Percentiles rank a stretch among this genome's conserved stretches.
These are phyloP conservation scores for Zygoascus meyerae DNA, from an alignment of 1,139 yeast species.

Conservation along the genomic window DNA sequence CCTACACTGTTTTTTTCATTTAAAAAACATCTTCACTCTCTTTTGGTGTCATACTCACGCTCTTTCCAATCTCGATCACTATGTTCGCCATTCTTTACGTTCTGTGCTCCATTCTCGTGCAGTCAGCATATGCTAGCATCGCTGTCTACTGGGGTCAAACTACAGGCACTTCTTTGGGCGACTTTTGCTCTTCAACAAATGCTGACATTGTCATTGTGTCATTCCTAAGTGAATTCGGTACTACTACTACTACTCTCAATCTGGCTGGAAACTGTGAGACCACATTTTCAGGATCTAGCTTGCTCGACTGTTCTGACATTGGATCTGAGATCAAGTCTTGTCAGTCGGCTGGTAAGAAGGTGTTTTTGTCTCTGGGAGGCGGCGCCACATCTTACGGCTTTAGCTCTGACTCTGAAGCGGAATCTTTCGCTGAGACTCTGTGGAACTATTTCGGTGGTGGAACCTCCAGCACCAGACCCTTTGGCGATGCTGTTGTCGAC, in stretches of 20 bases:
- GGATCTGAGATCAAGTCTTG: slow-evolving; percentile 75
- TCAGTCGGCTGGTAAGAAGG: slow-evolving; percentile 70
- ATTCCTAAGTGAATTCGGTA: slow-evolving; percentile 61
- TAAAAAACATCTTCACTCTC: too few relatives aligned
- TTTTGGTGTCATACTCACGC: too few relatives aligned
- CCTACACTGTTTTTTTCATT: too few relatives aligned
- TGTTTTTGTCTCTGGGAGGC: slow-evolving; percentile 83
- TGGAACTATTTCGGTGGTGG: slow-evolving; percentile 91
- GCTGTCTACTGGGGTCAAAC: slow-evolving; percentile 93
- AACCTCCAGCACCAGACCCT: slow-evolving; percentile 56
- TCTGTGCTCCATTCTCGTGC: too few relatives aligned
- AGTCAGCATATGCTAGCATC: not conserved
- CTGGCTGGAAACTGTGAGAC: slow-evolving; percentile 56
- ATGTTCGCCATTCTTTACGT: too few relatives aligned
- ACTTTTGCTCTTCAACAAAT: slow-evolving; percentile 61
- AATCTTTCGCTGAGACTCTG: slow-evolving; percentile 61
- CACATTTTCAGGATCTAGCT: slow-evolving; percentile 28
- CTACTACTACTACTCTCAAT: slow-evolving; percentile 46
- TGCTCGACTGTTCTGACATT: slow-evolving; percentile 34
- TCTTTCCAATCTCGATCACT: too few relatives aligned
- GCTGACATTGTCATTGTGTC: slow-evolving; percentile 72
- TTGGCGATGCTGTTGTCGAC: slow-evolving; percentile 60
- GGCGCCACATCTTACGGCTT: slow-evolving; percentile 79
- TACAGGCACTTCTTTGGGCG: slow-evolving; percentile 58
- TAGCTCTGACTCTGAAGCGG: slow-evolving; percentile 54